Base-by-base conservation (phyloP, 768 basidiomycete species). In the Termitomyces sp. region DNA sequence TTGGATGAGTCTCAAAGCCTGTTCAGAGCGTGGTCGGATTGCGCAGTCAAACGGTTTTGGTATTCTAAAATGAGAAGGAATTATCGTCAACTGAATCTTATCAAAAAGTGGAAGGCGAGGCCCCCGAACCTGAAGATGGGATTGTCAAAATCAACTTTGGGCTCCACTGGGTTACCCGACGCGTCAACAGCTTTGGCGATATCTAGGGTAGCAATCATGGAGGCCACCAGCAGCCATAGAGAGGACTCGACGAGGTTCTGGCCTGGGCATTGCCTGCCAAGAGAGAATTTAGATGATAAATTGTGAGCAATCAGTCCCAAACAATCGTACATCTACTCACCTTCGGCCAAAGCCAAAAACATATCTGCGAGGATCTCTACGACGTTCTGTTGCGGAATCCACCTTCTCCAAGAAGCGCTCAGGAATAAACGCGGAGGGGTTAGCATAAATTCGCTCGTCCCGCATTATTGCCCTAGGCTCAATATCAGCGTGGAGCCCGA, bases 211-310 rank as follows among this genome's bases (percentile, higher is more conserved):
- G 86, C 84, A 11, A 89, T 72, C 70, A 86, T 81, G 15, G 76
- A 75, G 2, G 81, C 79, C 18, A 85, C 74, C 16, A 86, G 72
- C 24, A 88, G 69, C 86, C 88, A 90, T 40, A 81, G 72, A 1
- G 86, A 85, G 3, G 81, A 79, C 62, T 90, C 89, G 60, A 84
- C 83, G 35, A 90, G 79, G 68, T 88, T 74, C 42, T 72, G 66
- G 16, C 89, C 89, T 0, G 89, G 89, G 69, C 89, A 90, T 39
- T 79, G 80, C 57, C 86, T 85, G 62, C 12, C 33, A 22, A 50
- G 22, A 32, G 42, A 33, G 42, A 50, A 42, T 45, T 48, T 22
- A 24, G 53, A 55, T 3, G 24, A 15, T 50, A 24, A 39, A 52
- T 51, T 22, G 9, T 50, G n/a, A 59, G n/a, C 12, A 32, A 54